phyloP scores from a whole-genome alignment of 139 green algal species.

The Mychonastes homosphaera region DNA sequence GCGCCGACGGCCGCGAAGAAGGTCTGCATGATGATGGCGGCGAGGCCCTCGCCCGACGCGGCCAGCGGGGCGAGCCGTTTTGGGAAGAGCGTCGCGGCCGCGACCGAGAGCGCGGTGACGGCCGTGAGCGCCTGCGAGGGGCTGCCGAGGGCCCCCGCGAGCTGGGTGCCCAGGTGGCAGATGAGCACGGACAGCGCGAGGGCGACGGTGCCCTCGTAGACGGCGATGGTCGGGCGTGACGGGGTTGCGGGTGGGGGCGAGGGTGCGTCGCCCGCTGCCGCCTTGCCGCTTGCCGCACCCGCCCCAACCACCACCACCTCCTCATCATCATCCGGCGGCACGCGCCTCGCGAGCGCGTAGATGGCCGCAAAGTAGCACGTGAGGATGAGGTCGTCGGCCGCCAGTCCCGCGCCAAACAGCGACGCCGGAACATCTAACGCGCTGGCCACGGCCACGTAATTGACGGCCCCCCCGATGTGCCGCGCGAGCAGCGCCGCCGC shows the following conservation, averaged over 20 bases:
- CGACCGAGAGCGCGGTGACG: conserved; percentile 61
- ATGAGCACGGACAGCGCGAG: conserved; percentile 36
- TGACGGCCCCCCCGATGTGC: conserved; percentile 86
- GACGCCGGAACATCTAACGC: conserved; percentile 38
- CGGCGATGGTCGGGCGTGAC: conserved; percentile 4
- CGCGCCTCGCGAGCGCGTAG: conserved; percentile 50
- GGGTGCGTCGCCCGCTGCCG: conserved; percentile 1
- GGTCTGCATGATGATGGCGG: conserved; percentile 74
- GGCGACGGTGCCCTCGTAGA: conserved; percentile 33
- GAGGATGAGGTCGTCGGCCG: conserved; percentile 87
- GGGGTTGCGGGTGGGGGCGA: background rate
- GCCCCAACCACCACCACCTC: background rate
- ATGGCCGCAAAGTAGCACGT: conserved; percentile 72
- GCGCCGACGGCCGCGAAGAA: conserved; percentile 87
- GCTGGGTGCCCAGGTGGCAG: conserved; percentile 32
- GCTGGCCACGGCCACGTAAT: conserved; percentile 81
- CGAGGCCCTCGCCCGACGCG: conserved; percentile 57
- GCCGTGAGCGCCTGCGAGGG: conserved; percentile 39
- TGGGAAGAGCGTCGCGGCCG: conserved; percentile 50
- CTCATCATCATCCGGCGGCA: conserved; percentile 32
- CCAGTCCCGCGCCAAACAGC: conserved; percentile 61
- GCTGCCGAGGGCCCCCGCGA: conserved; percentile 10
- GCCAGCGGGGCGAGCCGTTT: conserved; percentile 37
- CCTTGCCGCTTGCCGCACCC: background rate
- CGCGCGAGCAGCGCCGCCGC: conserved; percentile 67